Evolutionary conservation across 1,139 yeast species (phyloP).

Genomic region (Petasospora fabianii): DNA sequence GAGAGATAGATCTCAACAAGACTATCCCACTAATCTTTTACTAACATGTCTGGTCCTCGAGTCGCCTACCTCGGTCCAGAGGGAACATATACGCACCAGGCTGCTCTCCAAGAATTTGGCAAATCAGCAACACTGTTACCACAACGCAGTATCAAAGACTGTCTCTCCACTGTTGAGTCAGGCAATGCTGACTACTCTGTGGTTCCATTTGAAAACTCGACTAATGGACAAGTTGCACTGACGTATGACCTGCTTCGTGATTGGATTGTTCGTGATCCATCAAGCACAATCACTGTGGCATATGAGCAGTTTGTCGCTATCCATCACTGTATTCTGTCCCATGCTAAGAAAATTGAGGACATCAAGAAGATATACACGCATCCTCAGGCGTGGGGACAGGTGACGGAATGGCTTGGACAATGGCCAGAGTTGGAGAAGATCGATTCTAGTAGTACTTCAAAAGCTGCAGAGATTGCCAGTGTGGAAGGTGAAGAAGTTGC

Average conservation of each 20-base stretch:
- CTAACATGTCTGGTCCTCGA: constrained; percentile 14
- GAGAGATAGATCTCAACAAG: no score
- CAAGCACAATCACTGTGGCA: constrained; percentile 46
- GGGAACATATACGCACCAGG: constrained; percentile 93
- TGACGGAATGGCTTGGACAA: constrained; percentile 47
- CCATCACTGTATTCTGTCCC: constrained; percentile 69
- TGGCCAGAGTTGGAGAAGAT: constrained; percentile 41
- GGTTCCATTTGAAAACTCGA: constrained; percentile 92
- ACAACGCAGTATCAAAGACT: constrained; percentile 38
- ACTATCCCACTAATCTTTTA: no score
- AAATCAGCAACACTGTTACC: constrained; percentile 27
- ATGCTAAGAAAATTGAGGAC: constrained; percentile 39
- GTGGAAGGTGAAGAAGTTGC: constrained; percentile 38
- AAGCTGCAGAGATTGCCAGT: constrained; percentile 68
- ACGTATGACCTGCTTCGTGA: constrained; percentile 81
- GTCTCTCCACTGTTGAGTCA: constrained; percentile 51
- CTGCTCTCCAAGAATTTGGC: constrained; percentile 74
- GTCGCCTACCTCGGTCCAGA: constrained; percentile 83
- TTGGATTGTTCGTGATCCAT: constrained; percentile 38
- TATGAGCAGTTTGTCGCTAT: constrained; percentile 83
- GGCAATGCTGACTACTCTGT: constrained; percentile 61
- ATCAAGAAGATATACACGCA: constrained; percentile 73
- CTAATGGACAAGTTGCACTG: constrained; percentile 88
- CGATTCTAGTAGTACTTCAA: constrained; percentile 77
- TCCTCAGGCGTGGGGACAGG: constrained; percentile 98